Base-by-base conservation (phyloP, 1,139 yeast species). In the Geotrichum restrictum region DNA sequence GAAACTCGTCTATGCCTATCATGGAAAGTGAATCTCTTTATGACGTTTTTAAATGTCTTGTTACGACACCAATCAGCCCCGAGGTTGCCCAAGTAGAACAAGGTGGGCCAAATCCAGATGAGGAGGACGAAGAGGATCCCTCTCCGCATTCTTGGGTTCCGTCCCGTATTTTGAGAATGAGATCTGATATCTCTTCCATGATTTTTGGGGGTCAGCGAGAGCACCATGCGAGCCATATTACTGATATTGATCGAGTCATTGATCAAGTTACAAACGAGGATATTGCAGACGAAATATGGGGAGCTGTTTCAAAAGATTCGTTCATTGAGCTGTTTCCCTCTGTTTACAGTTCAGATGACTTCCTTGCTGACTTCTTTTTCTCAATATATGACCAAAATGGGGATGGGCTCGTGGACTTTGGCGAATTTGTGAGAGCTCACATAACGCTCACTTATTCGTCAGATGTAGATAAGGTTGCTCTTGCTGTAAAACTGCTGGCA, bases 21-120 rank as follows among this genome's bases (percentile, higher is more conserved):
- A 53, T 58, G 13, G 66, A 64, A 27, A 54, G 63, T 10, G 63
- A 58, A 37, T 64, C 65, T 5, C 54, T 64, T 24, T 60, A 59
- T 40, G 63, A 60, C 19, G 66, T 64, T 52, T 64, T 62, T 52
- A 52, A 52, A 36, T 55, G 60, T 19, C 56, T 64, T 19, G 59
- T 58, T 4, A 62, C 61, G 37, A 44, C 46, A 18, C 39, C 13
- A 8, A 16, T 16, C 41, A 18, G 13, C 7, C 22, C 41, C 8
- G 41, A 37, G 24, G 27, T 16, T 8, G 5, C 8, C 8, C 29
- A 24, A 8, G 8, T 5, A 24, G 29, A 8, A 8, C 29, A 24
- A 8, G 29, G 29, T 24, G 29, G 29, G 29, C 29, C 5, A 24
- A 8, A 24, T 8, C 29, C 29, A 24, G 40, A 36, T 16, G 40